Conservation (phyloP, 495 filamentous ascomycete genomes). For the Chaetomium fimeti region DNA sequence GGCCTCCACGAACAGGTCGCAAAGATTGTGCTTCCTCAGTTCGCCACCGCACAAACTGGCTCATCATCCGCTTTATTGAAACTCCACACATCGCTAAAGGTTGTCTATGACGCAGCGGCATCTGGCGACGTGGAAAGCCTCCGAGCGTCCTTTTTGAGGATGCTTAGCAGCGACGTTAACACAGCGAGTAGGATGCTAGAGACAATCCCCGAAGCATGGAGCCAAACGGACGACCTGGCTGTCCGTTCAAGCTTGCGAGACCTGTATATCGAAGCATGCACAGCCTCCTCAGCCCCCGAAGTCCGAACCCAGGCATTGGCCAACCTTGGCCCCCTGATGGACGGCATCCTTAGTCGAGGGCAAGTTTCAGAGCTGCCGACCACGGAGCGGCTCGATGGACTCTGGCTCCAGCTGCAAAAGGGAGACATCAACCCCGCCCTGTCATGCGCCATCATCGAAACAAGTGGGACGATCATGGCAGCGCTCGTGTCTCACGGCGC, state of each 20-base stretch:
- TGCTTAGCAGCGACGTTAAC: constrained; percentile 30
- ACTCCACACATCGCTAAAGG: constrained; percentile 21
- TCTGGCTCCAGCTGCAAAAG: constrained; percentile 37
- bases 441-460: constrained; percentile 44
- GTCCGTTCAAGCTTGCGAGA: constrained; percentile 24
- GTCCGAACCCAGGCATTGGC: constrained; percentile 38
- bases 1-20: constrained; percentile 7
- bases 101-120: constrained; percentile 26
- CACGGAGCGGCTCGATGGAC: constrained; percentile 23
- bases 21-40: background rate
- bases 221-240: background rate
- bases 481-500: constrained; percentile 19
- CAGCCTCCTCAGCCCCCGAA: constrained; percentile 33
- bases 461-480: constrained; percentile 47
- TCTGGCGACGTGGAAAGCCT: constrained; percentile 21
- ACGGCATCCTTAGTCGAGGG: constrained; percentile 23
- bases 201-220: constrained; percentile 33
- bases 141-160: constrained; percentile 20
- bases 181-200: constrained; percentile 36
- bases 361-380: constrained; percentile 25
- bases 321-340: constrained; percentile 41
- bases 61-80: constrained; percentile 31
- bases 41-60: background rate
- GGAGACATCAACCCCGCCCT: constrained; percentile 45
- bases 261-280: constrained; percentile 32